A percentile compares a stretch with the other conserved stretches of the same genome.
Conservation (phyloP, 805 yeast species). For the Peterozyma toletana region DNA sequence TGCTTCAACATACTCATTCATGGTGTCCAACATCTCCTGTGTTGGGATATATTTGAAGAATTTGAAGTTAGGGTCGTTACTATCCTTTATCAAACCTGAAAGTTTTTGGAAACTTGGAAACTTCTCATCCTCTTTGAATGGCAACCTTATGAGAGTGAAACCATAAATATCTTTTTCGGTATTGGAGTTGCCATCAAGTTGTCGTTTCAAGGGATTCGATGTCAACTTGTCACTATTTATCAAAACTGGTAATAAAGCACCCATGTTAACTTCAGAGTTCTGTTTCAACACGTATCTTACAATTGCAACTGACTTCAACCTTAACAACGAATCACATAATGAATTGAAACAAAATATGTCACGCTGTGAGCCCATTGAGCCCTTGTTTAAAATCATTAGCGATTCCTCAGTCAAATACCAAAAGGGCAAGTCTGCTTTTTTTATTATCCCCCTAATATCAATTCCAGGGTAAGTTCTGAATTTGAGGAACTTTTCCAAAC, state of each 20-base stretch:
- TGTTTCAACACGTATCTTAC: slow-evolving; percentile 55
- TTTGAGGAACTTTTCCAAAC: slow-evolving; percentile 34
- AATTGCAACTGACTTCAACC: slow-evolving; percentile 40
- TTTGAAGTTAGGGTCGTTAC: slow-evolving; percentile 15
- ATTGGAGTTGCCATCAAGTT: slow-evolving; percentile 5
- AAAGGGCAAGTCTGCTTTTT: slow-evolving; percentile 40
- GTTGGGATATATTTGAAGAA: slow-evolving; percentile 23
- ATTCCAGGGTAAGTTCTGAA: slow-evolving; percentile 44
- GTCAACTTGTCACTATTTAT: slow-evolving; percentile 16
- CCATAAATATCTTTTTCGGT: slow-evolving; percentile 25
- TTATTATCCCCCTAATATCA: slow-evolving; percentile 58
- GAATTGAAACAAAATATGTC: slow-evolving; percentile 37
- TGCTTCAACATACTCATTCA: slow-evolving; percentile 35
- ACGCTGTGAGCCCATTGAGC: slow-evolving; percentile 17
- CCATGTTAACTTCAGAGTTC: slow-evolving; percentile 39
- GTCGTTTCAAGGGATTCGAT: neutral
- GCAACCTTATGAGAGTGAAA: slow-evolving; percentile 48
- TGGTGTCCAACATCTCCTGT: slow-evolving; percentile 27
- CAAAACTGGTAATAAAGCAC: slow-evolving; percentile 45
- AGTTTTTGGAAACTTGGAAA: slow-evolving; percentile 44
- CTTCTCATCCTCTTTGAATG: slow-evolving; percentile 71
- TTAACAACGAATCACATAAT: slow-evolving; percentile 45
- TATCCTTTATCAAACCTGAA: slow-evolving; percentile 25
- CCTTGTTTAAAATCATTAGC: slow-evolving; percentile 29
- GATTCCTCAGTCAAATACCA: slow-evolving; percentile 58